Evolutionary conservation across 2,329 filamentous ascomycete genomes (phyloP).

Genomic region (Ceratocystis huliohia): DNA sequence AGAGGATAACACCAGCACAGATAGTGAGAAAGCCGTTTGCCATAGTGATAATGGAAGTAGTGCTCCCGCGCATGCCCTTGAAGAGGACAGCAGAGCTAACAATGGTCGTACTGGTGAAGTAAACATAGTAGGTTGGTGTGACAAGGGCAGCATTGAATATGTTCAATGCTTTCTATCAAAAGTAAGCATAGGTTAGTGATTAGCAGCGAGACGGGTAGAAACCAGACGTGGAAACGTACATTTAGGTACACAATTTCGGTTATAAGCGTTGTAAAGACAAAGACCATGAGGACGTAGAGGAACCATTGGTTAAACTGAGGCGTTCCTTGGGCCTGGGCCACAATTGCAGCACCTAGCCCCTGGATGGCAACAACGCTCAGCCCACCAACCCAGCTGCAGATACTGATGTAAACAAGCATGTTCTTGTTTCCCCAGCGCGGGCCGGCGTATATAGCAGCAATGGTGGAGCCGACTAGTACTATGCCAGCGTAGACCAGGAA

Average conservation of each 20-base stretch:
- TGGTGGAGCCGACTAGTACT: constrained; percentile 57
- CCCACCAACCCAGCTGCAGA: constrained; percentile 89
- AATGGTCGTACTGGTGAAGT: constrained; percentile 93
- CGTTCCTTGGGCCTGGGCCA: constrained; percentile 69
- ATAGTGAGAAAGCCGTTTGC: constrained; percentile 90
- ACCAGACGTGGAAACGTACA: constrained; percentile 44
- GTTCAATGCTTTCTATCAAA: constrained; percentile 89
- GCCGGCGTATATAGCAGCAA: constrained; percentile 67
- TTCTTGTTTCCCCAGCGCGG: constrained; percentile 89
- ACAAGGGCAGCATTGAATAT: constrained; percentile 93
- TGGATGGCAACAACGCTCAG: constrained; percentile 92
- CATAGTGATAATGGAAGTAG: constrained; percentile 69
- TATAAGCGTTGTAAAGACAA: constrained; percentile 76
- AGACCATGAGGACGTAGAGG: constrained; percentile 78
- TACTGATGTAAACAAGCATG: constrained; percentile 94
- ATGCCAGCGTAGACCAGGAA: constrained; percentile 78
- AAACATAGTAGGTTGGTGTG: constrained; percentile 96
- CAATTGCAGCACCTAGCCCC: constrained; percentile 78
- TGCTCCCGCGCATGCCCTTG: constrained; percentile 80
- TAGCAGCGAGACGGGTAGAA: not conserved
- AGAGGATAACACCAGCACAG: constrained; percentile 77
- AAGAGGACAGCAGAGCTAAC: constrained; percentile 88
- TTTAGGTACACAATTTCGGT: constrained; percentile 95
- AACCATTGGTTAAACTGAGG: constrained; percentile 98
- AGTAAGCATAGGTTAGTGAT: constrained; percentile 2